phyloP scores from a whole-genome alignment of 1,139 yeast species.

The Arxiozyma bovina region DNA sequence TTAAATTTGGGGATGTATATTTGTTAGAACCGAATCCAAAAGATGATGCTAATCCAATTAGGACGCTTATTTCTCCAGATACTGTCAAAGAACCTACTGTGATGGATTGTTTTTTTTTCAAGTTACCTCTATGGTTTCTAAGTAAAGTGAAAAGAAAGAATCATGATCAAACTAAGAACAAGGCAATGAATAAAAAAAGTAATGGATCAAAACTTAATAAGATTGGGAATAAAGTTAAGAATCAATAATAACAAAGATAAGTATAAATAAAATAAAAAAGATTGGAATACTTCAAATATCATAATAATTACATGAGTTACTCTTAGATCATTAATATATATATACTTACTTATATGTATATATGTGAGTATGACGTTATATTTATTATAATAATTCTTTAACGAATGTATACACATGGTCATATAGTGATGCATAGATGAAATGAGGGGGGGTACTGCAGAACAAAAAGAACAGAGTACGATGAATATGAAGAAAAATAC shows the following conservation, averaged over 20 bases:
- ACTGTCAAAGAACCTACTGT: slow-evolving; percentile 38
- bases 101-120: slow-evolving; percentile 45
- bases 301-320: neutral
- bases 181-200: neutral
- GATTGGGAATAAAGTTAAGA: neutral
- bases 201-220: neutral
- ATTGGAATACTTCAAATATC: neutral
- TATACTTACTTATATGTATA: neutral
- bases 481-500: neutral
- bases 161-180: neutral
- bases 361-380: too few species aligned
- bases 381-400: neutral
- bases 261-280: neutral
- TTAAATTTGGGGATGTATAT: slow-evolving; percentile 67
- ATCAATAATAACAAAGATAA: neutral
- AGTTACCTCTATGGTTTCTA: slow-evolving; percentile 28
- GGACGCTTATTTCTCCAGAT: slow-evolving; percentile 29
- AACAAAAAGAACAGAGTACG: neutral
- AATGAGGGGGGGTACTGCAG: neutral
- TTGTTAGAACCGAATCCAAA: slow-evolving; percentile 45
- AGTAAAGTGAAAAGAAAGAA: slow-evolving; percentile 4
- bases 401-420: neutral
- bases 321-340: too few species aligned
- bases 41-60: slow-evolving; percentile 8
- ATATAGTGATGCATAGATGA: neutral